Conservation (phyloP, 306 rosid genomes). For the Dalbergia cultrata region DNA sequence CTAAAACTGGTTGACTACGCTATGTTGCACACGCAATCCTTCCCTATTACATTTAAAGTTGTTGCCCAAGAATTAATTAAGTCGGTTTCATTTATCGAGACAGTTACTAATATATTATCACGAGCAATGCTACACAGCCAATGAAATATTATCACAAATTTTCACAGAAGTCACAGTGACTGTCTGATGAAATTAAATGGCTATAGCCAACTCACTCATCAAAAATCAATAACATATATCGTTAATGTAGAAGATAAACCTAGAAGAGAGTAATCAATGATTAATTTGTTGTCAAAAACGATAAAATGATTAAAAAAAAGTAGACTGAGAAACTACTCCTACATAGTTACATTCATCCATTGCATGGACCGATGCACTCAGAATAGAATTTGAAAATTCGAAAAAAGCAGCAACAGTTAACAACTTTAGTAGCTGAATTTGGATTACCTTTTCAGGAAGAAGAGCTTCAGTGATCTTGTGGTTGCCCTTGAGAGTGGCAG, state of each 20-base stretch:
- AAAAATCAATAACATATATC: too few relatives aligned
- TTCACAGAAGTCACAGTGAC: too few relatives aligned
- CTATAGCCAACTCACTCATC: too few relatives aligned
- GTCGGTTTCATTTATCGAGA: too few relatives aligned
- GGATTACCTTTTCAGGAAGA: slow-evolving; percentile 69
- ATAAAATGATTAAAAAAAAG: not conserved
- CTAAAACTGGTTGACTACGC: not conserved
- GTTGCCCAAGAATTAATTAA: too few relatives aligned
- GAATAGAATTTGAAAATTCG: not conserved
- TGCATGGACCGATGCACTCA: not conserved
- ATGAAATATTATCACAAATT: not conserved
- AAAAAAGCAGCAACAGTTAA: not conserved
- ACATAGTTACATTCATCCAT: not conserved
- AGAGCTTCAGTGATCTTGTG: slow-evolving; percentile 65
- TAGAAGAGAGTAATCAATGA: too few relatives aligned
- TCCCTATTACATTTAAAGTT: too few relatives aligned
- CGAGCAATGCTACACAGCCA: too few relatives aligned
- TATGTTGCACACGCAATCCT: not conserved
- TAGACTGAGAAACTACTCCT: not conserved
- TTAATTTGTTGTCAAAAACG: too few relatives aligned
- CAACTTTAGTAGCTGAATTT: not conserved
- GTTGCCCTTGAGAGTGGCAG: slow-evolving; percentile 84
- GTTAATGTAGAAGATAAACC: too few relatives aligned
- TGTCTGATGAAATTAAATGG: too few relatives aligned
- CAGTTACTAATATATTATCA: too few relatives aligned